Base-by-base conservation (phyloP, 768 basidiomycete genomes). In the Sutorius australiensis region DNA sequence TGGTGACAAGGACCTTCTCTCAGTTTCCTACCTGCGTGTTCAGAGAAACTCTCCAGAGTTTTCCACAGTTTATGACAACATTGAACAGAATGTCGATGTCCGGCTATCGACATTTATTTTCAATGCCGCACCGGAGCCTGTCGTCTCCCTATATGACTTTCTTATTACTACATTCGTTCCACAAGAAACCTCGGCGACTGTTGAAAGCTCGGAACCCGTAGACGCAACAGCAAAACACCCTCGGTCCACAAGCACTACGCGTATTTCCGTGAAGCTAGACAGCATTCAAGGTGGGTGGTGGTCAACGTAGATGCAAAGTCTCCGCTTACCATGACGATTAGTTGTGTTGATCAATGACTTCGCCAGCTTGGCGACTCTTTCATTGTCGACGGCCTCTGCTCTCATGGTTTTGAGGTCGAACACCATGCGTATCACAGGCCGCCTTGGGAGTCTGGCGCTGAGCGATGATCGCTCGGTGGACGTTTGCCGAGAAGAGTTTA, bases 161-260 rank as follows among this genome's bases (percentile, higher is more conserved):
- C 82, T 99, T 69, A 95, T 99, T 87, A 87, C 89, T 3, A 98
- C 97, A 0, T 99, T 99, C 69, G 89, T 92, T 10, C 82, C 87
- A 9, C 64, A 43, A 36, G 49, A 58, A 12, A 50, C 54, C 36
- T 49, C 60, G 12, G 42, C 38, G 17, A 51, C 51, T 21, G 38
- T 48, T 6, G 54, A 57, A 39, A 44, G 36, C 46, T 43, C 31
- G 16, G 65, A 62, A 45, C 38, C 57, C 31, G 31, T 16, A 1
- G 55, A 32, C 33, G 37, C 46, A 11, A 36, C 40, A 1, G 46
- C 16, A n/a, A 36, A 7, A 40, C 50, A 33, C 45, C 51, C 55
- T 19, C 58, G 17, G 40, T 47, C 65, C 2, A 43, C 68, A 40
- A 80, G 80, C 42, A 92, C 92, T 67, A 89, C 95, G 28, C 81